Base-by-base conservation (phyloP, 2,329 filamentous ascomycete genomes). In the Pezicula radicicola region DNA sequence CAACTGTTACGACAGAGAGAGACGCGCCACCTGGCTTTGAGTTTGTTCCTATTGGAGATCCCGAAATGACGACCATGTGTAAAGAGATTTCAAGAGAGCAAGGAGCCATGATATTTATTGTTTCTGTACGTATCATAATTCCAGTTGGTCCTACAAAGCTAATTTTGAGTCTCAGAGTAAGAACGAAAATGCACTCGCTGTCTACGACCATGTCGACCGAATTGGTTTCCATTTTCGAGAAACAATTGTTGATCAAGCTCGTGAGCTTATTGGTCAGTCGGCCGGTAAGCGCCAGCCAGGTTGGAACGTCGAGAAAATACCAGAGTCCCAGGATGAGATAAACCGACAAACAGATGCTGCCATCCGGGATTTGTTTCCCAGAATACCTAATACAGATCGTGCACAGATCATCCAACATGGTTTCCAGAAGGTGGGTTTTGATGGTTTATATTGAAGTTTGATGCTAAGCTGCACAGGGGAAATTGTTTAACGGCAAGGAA, bases 21-120 rank as follows among this genome's bases (percentile, higher is more conserved):
- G 68, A 68, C 2, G 81, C 83, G 13, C 82, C 82, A 10, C 80
- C 81, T 1, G 82, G 81, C 41, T 86, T 81, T 62, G 76, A 79
- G 55, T 86, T 85, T 62, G 76, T 87, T 41, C 80, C 83, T 30
- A 77, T 80, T 47, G 83, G 83, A 46, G 80, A 86, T 57, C 83
- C 83, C 19, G 73, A 77, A 55, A 68, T 87, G 61, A 85, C 82
- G 5, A 72, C 71, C 50, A 70, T 74, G 41, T 87, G 84, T 72
- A 87, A 87, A 66, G 83, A 87, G 60, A 66, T 85, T 18, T 87
- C 83, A 1, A 75, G 84, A 56, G 79, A 84, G 59, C 72, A 74
- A 47, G 82, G 76, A 59, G 81, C 80, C 42, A 80, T 84, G 77
- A 80, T 86, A 15, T 87, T 84, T 59, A 85, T 87, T 52, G 83